A percentile compares a stretch with the other conserved stretches of the same genome.
phyloP scores from a whole-genome alignment of 805 yeast species.

The Wickerhamomyces ciferrii region DNA sequence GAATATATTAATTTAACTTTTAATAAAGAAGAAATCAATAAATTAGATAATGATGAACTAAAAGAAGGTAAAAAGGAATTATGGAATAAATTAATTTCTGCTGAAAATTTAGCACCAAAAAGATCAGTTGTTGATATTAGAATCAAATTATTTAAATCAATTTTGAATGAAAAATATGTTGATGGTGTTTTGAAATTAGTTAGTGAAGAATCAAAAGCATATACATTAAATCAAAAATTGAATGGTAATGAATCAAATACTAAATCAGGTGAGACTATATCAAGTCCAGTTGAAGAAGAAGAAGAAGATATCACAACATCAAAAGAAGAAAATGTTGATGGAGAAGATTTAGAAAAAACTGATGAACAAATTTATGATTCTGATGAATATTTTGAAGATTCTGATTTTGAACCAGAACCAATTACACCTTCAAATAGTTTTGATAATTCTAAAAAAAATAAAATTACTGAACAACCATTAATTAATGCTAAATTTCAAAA shows the following conservation, averaged over 20 bases:
- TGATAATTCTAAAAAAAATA: neutral
- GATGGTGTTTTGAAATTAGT: conserved; percentile 13
- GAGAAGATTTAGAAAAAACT: conserved; percentile 8
- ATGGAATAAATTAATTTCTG: conserved; percentile 17
- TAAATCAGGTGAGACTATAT: neutral
- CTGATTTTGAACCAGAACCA: conserved; percentile 1
- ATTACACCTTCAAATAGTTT: neutral
- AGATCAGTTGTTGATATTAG: conserved; percentile 22
- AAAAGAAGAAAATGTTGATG: conserved; percentile 10
- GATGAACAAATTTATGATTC: conserved; percentile 2
- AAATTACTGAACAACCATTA: neutral
- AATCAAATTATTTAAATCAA: conserved; percentile 22
- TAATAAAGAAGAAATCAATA: conserved; percentile 8
- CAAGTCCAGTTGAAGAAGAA: conserved; percentile 13
- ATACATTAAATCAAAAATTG: conserved; percentile 1
- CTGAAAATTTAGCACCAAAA: conserved; percentile 21
- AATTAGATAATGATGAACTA: conserved; percentile 16
- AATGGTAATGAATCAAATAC: neutral
- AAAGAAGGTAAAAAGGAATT: conserved; percentile 19
- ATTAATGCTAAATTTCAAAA: conserved; percentile 14
- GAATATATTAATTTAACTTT: conserved; percentile 21
- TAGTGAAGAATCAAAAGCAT: conserved; percentile 7
- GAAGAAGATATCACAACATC: conserved; percentile 13
- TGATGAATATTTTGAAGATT: conserved; percentile 16
- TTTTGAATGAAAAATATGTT: conserved; percentile 22